Base-by-base conservation (phyloP, 2,329 filamentous ascomycete genomes). In the Sporothrix brunneoviolacea region DNA sequence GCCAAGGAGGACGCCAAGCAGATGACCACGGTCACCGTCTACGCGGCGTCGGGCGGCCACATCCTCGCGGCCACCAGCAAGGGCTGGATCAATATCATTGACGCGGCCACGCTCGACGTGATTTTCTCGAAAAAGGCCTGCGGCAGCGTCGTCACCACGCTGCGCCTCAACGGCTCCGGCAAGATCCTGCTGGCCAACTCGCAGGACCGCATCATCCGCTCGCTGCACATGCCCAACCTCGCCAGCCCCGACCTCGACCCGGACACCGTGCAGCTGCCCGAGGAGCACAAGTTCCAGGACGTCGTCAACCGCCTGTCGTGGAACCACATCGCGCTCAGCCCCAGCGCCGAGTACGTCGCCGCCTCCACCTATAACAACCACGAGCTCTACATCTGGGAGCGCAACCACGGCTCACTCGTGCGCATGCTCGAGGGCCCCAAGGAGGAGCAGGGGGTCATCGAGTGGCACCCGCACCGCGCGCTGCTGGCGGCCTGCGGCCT, bases 321-420 rank as follows among this genome's bases (percentile, higher is more conserved):
- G 93, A 98, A 97, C 62, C 90, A 96, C 62, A 91, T 95, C 52
- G 90, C 91, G 0, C 97, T 98, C 65, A 95, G 89, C 62, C 86
- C 88, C 1, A 93, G 88, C 0, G 91, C 90, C 47, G 93, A 98
- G 68, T 97, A 97, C 64, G 90, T 98, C 36, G 90, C 90, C 21
- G 93, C 94, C 0, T 95, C 90, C 22, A 97, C 93, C 2, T 95
- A 90, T 67, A 97, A 97, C 75, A 98, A 98, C 62, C 91, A 96
- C 61, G 91, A 98, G 68, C 87, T 98, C 56, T 97, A 97, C 68
- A 91, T 97, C 24, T 97, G 91, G 93, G 93, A 98, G 69, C 83
- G 93, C 49, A 86, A 85, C 50, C 89, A 94, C 61, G 93, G 93
- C 45, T 95, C 89, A 67, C 72, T 98, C 51, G 91, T 96, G 48